Percentiles rank a stretch among this genome's conserved stretches.
Conservation (phyloP, 768 basidiomycete genomes). For the Suillus clintonianus region DNA sequence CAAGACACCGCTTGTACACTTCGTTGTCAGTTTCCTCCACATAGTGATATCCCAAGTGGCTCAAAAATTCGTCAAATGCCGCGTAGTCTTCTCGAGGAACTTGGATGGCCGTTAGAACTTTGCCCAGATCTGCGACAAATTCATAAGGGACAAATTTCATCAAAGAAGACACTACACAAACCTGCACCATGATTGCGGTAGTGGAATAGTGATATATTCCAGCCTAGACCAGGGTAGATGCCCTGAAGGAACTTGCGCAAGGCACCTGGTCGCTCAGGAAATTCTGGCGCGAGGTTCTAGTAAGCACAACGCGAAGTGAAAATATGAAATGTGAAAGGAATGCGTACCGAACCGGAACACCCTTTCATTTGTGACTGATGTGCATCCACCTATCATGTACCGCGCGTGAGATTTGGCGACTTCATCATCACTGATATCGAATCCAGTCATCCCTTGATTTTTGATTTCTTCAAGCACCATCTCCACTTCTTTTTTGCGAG, state of each 20-base stretch:
- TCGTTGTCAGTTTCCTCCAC: constrained; percentile 93
- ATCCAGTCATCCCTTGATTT: constrained; percentile 73
- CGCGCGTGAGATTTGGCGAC: constrained; percentile 92
- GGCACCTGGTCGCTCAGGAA: constrained; percentile 93
- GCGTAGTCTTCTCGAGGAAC: constrained; percentile 70
- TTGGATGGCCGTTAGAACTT: constrained; percentile 91
- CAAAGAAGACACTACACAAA: constrained; percentile 37
- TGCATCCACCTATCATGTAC: constrained; percentile 91
- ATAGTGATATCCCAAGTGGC: constrained; percentile 80
- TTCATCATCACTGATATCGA: constrained; percentile 93
- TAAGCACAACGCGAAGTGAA: not conserved
- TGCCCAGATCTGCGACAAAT: constrained; percentile 74
- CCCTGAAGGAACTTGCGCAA: constrained; percentile 87
- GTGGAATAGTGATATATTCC: constrained; percentile 97
- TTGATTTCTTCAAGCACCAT: constrained; percentile 66
- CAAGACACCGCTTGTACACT: constrained; percentile 76
- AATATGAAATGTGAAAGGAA: constrained; percentile 12
- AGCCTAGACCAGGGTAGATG: constrained; percentile 62
- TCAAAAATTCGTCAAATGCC: constrained; percentile 74
- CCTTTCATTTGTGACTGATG: constrained; percentile 78
- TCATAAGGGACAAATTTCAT: not conserved
- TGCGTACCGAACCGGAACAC: constrained; percentile 88
- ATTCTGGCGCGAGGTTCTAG: constrained; percentile 55
- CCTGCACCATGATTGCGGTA: constrained; percentile 98
- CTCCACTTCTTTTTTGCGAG: constrained; percentile 60